These are phyloP conservation scores for Geotrichum candidum DNA, from an alignment of 1,139 yeast species.

Conservation along the genomic window DNA sequence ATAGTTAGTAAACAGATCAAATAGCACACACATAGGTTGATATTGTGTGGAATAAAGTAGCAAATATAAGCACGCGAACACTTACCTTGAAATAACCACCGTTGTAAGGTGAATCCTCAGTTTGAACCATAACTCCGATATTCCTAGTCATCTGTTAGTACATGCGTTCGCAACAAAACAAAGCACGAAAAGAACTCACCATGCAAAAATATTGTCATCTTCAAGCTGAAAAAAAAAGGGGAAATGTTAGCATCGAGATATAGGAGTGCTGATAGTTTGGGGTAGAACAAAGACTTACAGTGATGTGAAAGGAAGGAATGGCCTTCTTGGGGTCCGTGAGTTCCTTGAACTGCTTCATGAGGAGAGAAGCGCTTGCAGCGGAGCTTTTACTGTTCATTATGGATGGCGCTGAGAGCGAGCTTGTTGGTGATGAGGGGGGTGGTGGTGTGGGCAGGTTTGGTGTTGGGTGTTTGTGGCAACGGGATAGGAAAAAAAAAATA, in stretches of 20 bases:
- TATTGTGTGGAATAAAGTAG: neutral
- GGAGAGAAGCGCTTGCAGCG: slow-evolving; percentile 52
- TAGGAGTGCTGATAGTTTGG: neutral
- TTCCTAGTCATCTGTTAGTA: slow-evolving; percentile 41
- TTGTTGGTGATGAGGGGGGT: neutral
- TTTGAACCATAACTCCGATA: slow-evolving; percentile 86
- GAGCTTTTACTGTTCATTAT: slow-evolving; percentile 9
- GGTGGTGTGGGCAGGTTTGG: slow-evolving; percentile 1
- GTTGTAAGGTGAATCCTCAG: slow-evolving; percentile 83
- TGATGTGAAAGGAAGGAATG: slow-evolving; percentile 86
- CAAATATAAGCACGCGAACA: neutral
- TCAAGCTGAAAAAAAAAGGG: slow-evolving; percentile 10
- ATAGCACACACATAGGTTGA: neutral
- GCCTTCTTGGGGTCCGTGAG: slow-evolving; percentile 90
- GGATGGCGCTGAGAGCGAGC: neutral
- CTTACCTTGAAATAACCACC: slow-evolving; percentile 80
- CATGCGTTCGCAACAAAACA: neutral
- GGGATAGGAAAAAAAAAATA: neutral
- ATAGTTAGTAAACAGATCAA: neutral
- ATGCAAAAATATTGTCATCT: slow-evolving; percentile 82
- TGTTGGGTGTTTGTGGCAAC: neutral
- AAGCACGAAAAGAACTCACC: slow-evolving; percentile 33
- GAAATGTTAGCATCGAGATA: neutral
- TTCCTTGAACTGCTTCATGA: slow-evolving; percentile 90
- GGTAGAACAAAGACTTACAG: slow-evolving; percentile 25